Conservation (phyloP, 306 rosid genomes). For the Casuarina equisetifolia region DNA sequence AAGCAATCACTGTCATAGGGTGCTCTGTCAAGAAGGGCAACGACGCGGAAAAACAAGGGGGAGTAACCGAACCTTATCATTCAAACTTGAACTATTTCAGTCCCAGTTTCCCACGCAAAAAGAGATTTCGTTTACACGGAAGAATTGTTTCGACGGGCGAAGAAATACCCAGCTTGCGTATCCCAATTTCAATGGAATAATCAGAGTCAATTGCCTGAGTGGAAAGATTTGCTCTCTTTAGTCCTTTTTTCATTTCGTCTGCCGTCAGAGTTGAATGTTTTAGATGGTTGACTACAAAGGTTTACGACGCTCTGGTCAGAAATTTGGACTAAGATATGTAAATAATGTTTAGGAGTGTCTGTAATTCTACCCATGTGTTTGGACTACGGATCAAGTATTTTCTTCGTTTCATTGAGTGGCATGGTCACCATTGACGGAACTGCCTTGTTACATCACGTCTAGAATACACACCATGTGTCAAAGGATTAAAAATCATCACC, state of each 20-base stretch:
- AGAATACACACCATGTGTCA: no score
- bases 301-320: background rate
- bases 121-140: slow-evolving; percentile 11
- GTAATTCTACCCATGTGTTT: background rate
- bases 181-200: background rate
- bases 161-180: background rate
- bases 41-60: background rate
- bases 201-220: background rate
- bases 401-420: background rate
- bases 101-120: background rate
- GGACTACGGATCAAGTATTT: background rate
- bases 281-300: background rate
- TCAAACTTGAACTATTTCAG: background rate
- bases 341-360: no score
- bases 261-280: background rate
- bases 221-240: background rate
- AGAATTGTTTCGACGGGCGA: background rate
- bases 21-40: background rate
- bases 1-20: background rate
- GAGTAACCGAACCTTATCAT: no score
- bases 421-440: no score
- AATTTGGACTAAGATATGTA: no score
- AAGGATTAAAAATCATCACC: no score
- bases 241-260: background rate
- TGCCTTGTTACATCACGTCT: no score